Evolutionary conservation across 106 monocot genomes (phyloP), one percentile per base, ranked within the genome.

Genomic region (Ottelia alismoides): DNA sequence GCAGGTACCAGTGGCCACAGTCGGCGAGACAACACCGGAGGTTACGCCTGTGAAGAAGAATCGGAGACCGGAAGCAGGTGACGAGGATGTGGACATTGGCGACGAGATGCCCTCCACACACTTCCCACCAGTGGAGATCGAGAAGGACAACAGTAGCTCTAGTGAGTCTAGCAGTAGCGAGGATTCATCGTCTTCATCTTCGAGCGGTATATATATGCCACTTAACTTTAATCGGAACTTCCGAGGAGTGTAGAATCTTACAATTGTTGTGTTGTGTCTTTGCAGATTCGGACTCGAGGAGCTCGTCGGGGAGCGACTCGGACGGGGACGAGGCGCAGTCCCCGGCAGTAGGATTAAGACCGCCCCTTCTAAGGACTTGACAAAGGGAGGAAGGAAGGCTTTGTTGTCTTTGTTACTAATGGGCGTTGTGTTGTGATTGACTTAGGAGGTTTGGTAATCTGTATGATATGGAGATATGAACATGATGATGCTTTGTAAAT

Each of bases 1-100:
- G 21, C 31, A 68, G 60, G 35, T 25, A 14, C 27, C 16, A 20
- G 27, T 27, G 28, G 25, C 30, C 21, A 9, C 28, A 22, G 22
- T 22, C n/a, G 59, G 58, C 27, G 52, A 50, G 26, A 27, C 24
- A 11, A 26, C n/a, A n/a, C n/a, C 58, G 4, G 78, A 70, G 24
- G 17, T 56, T 0, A 46, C 46, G 11, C 51, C 65, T 0, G 61
- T 31, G 1, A 56, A 65, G 56, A 85, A 57, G 73, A 60, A 40
- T 29, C 32, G 51, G 32, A 66, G 56, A 45, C 65, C 29, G 2
- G 87, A 81, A 11, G 35, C 63, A 0, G 78, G 45, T 1, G 94
- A 88, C 7, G 94, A 94, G 47, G 88, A 94, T 47, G 75, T 88
- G 1, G 94, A 94, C 58, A 94, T 94, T 55, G 88, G 80, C 0